Evolutionary conservation across 768 basidiomycete species (phyloP).

Genomic region (Tulasnella sp.): DNA sequence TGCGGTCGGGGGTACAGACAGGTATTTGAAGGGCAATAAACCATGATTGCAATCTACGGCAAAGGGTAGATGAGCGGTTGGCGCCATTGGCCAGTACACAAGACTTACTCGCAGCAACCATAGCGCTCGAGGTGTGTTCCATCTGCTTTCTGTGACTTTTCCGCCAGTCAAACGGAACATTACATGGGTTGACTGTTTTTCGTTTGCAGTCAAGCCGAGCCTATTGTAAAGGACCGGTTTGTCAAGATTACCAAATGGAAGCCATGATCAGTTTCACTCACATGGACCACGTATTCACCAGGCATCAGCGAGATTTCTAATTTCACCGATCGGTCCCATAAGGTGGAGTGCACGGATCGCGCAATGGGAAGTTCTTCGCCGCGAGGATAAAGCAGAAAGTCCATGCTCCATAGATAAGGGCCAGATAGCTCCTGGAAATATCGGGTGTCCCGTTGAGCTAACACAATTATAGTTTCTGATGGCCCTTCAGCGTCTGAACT

Average conservation of each 20-base stretch:
- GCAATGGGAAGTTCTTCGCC: not conserved
- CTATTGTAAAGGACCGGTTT: not conserved
- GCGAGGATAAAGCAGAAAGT: slow-evolving; percentile 55
- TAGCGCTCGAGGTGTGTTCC: slow-evolving; percentile 27
- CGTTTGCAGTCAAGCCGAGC: slow-evolving; percentile 3
- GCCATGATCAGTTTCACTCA: slow-evolving; percentile 31
- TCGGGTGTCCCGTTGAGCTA: slow-evolving; percentile 56
- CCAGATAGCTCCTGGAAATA: slow-evolving; percentile 56
- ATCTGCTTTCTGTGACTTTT: slow-evolving; percentile 28
- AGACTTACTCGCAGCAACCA: slow-evolving; percentile 33
- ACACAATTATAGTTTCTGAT: slow-evolving; percentile 54
- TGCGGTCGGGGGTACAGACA: not conserved
- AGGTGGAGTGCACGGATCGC: slow-evolving; percentile 36
- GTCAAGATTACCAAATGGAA: too few species aligned
- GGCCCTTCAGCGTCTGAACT: slow-evolving; percentile 50
- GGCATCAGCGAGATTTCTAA: slow-evolving; percentile 37
- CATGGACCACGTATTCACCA: slow-evolving; percentile 45
- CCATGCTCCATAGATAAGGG: slow-evolving; percentile 52
- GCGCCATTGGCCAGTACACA: too few species aligned
- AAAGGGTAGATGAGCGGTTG: not conserved
- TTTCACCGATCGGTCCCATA: slow-evolving; percentile 41
- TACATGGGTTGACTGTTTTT: not conserved
- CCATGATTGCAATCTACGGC: not conserved
- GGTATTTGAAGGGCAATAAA: not conserved
- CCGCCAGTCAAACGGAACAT: slow-evolving; percentile 12